Base-by-base conservation (phyloP, 2,329 filamentous ascomycete species). In the Lecanicillium sp. region DNA sequence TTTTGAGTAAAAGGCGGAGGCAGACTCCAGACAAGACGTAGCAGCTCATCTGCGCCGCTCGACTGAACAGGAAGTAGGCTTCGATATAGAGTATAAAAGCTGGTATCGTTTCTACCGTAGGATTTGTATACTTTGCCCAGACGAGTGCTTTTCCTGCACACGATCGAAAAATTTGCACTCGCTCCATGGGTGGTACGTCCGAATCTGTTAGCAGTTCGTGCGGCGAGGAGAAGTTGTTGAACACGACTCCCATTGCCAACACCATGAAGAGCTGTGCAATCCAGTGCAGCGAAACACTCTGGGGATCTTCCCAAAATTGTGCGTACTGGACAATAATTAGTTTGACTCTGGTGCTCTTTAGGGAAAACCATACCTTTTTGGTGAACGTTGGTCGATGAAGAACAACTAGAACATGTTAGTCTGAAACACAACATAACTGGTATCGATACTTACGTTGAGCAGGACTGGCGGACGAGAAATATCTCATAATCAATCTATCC, bases 1-100 rank as follows among this genome's bases (percentile, higher is more conserved):
- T 73, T 47, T 73, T 73, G 36, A 78, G 56, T 60, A 75, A 72
- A 3, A 78, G 54, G 5, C 73, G 69, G 29, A 77, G 59, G 19
- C 64, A 58, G 9, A 71, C 63, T 4, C 67, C 65, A 1, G 64
- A 64, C 9, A 78, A 54, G 20, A 78, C 51, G 50, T 74, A 78
- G 50, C 68, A 71, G 46, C 68, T 68, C 52, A 71, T 69, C 52
- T 74, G 71, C 25, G 65, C 65, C 9, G 63, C 60, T 16, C 66
- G 64, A 51, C 66, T 71, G 33, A 69, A 55, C 13, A 76, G 45
- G 46, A 77, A 78, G 44, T 75, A 66, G 1, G 64, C 62, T 52
- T 78, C 73, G 14, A 68, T 56, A 42, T 72, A 75, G 18, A 75
- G 54, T 11, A 75, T 44, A 33, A 76, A 63, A 3, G 71, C 66